A percentile compares a stretch with the other conserved stretches of the same genome.
These are phyloP conservation scores for Kwoniella newhampshirensis DNA, from an alignment of 768 basidiomycete species.

Conservation along the genomic window DNA sequence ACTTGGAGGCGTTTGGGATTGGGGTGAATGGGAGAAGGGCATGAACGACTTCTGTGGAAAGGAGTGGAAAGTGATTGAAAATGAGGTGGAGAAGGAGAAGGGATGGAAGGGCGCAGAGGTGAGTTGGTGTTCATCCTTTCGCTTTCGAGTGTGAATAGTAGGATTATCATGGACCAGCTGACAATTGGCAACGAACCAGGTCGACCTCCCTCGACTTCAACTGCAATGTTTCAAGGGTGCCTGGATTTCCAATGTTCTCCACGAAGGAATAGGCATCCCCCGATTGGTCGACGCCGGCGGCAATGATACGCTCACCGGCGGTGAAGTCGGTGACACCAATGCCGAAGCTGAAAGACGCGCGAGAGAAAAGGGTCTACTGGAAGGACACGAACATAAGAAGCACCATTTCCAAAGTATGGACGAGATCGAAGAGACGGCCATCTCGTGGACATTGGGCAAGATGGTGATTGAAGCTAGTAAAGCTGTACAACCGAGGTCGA, in stretches of 20 bases:
- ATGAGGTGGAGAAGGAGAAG: constrained; percentile 62
- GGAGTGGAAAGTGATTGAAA: constrained; percentile 73
- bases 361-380: constrained; percentile 71
- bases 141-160: background rate
- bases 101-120: constrained; percentile 59
- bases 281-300: constrained; percentile 83
- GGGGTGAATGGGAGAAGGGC: constrained; percentile 90
- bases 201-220: constrained; percentile 80
- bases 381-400: constrained; percentile 35
- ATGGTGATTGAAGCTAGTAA: constrained; percentile 94
- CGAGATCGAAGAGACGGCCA: constrained; percentile 85
- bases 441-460: constrained; percentile 97
- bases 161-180: too few species aligned
- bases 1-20: constrained; percentile 91
- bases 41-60: constrained; percentile 79
- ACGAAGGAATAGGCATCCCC: constrained; percentile 93
- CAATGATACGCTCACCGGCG: constrained; percentile 63
- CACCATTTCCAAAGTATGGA: constrained; percentile 92
- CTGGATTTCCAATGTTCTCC: constrained; percentile 93
- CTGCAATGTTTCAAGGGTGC: constrained; percentile 99
- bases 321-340: constrained; percentile 53
- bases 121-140: constrained; percentile 37
- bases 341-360: constrained; percentile 75
- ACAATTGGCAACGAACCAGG: constrained; percentile 49
- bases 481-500: constrained; percentile 35